A percentile compares a stretch with the other conserved stretches of the same genome.
phyloP scores from a whole-genome alignment of 2,329 filamentous ascomycete species.

The Botryotinia calthae region DNA sequence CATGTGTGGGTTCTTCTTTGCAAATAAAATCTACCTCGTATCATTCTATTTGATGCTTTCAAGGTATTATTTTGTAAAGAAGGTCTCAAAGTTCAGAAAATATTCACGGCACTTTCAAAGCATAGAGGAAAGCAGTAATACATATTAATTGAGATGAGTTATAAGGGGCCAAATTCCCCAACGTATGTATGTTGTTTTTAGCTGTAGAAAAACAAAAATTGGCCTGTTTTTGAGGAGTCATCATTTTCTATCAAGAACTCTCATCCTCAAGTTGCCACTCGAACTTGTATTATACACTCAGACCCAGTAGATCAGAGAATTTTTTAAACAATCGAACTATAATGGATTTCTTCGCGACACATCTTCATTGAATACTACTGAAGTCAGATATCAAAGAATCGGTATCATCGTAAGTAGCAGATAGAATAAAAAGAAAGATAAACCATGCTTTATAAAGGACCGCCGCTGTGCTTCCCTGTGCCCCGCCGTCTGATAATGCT shows the following conservation, averaged over 20 bases:
- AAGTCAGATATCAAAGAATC: not conserved
- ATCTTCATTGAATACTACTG: not conserved
- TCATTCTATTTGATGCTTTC: fast-evolving
- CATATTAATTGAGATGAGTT: not conserved
- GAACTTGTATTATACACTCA: not conserved
- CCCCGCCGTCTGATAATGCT: not conserved
- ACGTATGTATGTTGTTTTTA: not conserved
- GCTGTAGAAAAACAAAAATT: no score
- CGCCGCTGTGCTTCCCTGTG: not conserved
- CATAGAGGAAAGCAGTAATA: not conserved
- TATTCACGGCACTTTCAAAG: not conserved
- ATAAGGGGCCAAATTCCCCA: not conserved
- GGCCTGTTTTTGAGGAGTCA: not conserved
- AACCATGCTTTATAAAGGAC: no score
- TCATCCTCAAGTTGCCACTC: no score
- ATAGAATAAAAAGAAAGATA: not conserved
- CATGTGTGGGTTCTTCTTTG: not conserved
- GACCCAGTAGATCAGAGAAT: no score
- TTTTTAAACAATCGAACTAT: not conserved
- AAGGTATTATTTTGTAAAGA: not conserved
- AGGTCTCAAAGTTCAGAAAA: not conserved
- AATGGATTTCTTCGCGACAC: no score
- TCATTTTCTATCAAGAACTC: not conserved
- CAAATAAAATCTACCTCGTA: not conserved
- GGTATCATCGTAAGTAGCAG: not conserved